Conservation (phyloP, 129 eudicot genomes). For the Flaveria brownii region DNA sequence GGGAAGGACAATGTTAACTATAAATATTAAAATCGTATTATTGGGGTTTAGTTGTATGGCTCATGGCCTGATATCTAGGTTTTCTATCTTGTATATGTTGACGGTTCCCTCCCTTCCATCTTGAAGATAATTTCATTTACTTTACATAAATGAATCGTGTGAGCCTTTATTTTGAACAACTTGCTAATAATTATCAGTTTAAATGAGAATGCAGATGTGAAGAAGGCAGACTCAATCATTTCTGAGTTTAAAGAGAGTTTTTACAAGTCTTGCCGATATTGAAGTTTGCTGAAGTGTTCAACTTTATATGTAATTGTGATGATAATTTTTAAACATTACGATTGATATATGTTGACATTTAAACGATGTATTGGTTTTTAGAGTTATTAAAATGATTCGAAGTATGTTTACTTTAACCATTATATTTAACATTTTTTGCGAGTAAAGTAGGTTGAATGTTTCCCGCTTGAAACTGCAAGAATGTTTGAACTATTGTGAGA, state of each 20-base stretch:
- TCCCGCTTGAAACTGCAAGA: no score
- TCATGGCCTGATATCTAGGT: no score
- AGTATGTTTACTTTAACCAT: no score
- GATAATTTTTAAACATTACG: not conserved
- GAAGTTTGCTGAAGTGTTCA: constrained; percentile 19
- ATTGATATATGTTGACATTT: constrained; percentile 11
- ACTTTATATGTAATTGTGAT: constrained; percentile 5
- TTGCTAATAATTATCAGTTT: not conserved
- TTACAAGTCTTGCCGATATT: constrained; percentile 8
- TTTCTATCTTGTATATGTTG: no score
- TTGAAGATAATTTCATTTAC: not conserved
- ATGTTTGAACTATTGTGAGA: no score
- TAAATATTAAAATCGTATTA: no score
- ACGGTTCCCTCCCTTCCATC: no score
- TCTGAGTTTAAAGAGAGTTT: constrained; percentile 17
- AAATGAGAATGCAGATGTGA: constrained; percentile 32
- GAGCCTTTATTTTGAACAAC: not conserved
- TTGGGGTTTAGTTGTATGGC: no score
- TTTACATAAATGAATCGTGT: not conserved
- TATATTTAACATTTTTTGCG: no score
- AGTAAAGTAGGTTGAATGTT: no score
- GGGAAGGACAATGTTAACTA: no score
- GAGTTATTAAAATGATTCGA: no score
- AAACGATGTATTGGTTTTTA: not conserved
- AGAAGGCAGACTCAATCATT: not conserved